A percentile compares a stretch with the other conserved stretches of the same genome.
Conservation (phyloP, 495 filamentous ascomycete genomes). For the Penicillium atrosanguineum region DNA sequence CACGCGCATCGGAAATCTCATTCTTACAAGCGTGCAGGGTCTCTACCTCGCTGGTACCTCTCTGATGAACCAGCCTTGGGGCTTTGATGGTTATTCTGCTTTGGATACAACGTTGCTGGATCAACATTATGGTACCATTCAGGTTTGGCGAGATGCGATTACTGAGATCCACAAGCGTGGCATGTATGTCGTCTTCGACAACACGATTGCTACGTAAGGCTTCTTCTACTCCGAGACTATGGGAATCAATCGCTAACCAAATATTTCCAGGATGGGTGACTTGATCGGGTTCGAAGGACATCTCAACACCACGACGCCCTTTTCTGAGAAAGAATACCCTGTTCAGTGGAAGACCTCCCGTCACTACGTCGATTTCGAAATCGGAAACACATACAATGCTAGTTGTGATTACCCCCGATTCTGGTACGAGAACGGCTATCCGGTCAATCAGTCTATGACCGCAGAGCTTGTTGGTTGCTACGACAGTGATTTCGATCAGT, state of each 20-base stretch:
- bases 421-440: conserved; percentile 62
- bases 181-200: conserved; percentile 72
- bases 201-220: conserved; percentile 66
- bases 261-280: conserved; percentile 52
- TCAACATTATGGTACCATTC: conserved; percentile 62
- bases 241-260: neutral
- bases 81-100: conserved; percentile 62
- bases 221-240: neutral
- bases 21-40: conserved; percentile 33
- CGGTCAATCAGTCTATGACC: conserved; percentile 43
- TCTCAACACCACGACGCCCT: conserved; percentile 62
- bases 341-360: conserved; percentile 55
- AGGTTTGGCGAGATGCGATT: conserved; percentile 61
- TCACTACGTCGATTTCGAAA: conserved; percentile 60
- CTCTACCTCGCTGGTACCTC: conserved; percentile 69
- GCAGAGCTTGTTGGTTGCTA: conserved; percentile 57
- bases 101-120: conserved; percentile 69
- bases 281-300: conserved; percentile 67
- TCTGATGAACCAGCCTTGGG: conserved; percentile 71
- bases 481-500: conserved; percentile 69
- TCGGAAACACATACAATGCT: conserved; percentile 53
- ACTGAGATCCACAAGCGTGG: conserved; percentile 60
- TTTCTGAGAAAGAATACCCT: conserved; percentile 53
- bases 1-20: neutral
- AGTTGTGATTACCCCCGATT: conserved; percentile 64